Percentiles rank a stretch among this genome's conserved stretches.
phyloP scores from a whole-genome alignment of 1,284 basidiomycete genomes.

The Cryptococcus depauperatus region DNA sequence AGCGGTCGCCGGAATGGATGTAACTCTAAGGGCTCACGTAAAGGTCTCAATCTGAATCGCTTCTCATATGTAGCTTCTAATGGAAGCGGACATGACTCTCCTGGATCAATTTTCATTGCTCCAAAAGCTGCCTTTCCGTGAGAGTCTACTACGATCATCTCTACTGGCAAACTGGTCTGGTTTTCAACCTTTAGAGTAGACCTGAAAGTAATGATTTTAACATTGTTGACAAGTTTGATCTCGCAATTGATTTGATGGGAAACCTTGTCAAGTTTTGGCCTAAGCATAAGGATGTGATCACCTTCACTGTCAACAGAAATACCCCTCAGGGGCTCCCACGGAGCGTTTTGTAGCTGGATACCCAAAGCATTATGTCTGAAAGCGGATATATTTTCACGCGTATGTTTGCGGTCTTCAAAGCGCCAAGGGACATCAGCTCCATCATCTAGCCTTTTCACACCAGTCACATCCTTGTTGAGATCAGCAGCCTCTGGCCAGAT shows the following conservation, averaged over 20 bases:
- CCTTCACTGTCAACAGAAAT: slow-evolving; percentile 93
- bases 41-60: slow-evolving; percentile 80
- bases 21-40: slow-evolving; percentile 60
- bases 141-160: slow-evolving; percentile 82
- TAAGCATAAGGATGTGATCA: slow-evolving; percentile 77
- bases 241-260: slow-evolving; percentile 82
- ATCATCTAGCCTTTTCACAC: slow-evolving; percentile 51
- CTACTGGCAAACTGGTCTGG: slow-evolving; percentile 82
- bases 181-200: slow-evolving; percentile 94
- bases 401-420: slow-evolving; percentile 92
- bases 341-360: slow-evolving; percentile 72
- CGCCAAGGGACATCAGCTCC: slow-evolving; percentile 85
- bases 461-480: slow-evolving; percentile 50
- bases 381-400: slow-evolving; percentile 80
- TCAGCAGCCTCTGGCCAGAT: slow-evolving; percentile 72
- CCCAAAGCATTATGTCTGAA: slow-evolving; percentile 75
- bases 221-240: slow-evolving; percentile 81
- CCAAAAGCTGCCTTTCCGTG: slow-evolving; percentile 71
- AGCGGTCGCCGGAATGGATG: too few relatives aligned
- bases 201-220: slow-evolving; percentile 90
- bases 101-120: slow-evolving; percentile 79
- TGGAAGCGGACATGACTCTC: slow-evolving; percentile 82
- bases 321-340: slow-evolving; percentile 83
- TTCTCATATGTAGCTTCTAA: slow-evolving; percentile 82
- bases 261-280: slow-evolving; percentile 68